Evolutionary conservation across 345 rosid genomes (phyloP).

Genomic region (Angophora floribunda): DNA sequence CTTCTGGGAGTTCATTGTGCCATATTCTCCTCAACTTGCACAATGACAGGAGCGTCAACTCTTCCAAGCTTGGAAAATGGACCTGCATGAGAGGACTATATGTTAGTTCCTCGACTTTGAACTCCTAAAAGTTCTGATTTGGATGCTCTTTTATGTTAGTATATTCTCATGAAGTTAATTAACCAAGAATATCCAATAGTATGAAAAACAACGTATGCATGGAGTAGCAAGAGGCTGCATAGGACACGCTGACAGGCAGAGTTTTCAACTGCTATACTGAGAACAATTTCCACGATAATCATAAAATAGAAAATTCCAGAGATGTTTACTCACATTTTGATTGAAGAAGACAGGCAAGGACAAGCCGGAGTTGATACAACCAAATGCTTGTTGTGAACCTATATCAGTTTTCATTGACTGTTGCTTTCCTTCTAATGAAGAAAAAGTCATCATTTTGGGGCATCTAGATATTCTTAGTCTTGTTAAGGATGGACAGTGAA

Average conservation of each 20-base stretch:
- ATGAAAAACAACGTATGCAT: background rate
- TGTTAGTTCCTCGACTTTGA: background rate
- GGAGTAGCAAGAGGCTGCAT: background rate
- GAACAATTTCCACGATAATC: background rate
- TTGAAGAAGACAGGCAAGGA: background rate
- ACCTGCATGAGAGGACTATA: background rate
- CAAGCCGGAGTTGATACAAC: too few relatives aligned
- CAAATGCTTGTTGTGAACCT: background rate
- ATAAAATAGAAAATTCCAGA: background rate
- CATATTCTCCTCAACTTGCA: background rate
- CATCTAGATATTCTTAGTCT: rapidly evolving
- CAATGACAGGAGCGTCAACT: background rate
- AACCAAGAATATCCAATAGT: background rate
- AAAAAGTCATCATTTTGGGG: background rate
- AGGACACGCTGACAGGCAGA: background rate
- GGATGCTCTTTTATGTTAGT: background rate
- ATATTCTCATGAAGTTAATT: background rate
- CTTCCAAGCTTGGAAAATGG: background rate
- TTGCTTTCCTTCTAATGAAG: background rate
- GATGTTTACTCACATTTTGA: background rate
- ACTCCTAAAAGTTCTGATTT: background rate
- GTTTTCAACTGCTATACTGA: background rate
- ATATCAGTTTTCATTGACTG: background rate
- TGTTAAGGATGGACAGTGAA: background rate
- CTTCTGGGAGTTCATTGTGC: background rate